phyloP scores from a whole-genome alignment of 768 basidiomycete species.

The Myochromella boudieri region DNA sequence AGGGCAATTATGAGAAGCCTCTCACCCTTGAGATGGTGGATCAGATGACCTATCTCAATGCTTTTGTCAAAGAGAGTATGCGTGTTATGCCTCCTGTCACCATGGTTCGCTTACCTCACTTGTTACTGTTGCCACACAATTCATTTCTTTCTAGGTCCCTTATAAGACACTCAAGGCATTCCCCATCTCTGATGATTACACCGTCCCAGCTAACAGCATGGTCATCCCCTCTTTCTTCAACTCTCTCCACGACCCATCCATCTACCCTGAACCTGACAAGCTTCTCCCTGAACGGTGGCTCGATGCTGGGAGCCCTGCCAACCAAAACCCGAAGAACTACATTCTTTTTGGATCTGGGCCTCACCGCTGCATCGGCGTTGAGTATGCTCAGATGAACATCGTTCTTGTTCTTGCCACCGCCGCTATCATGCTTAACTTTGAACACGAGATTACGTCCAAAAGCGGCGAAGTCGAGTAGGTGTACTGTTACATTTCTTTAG shows the following conservation, averaged over 20 bases:
- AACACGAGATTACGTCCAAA: conserved; percentile 78
- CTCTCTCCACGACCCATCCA: conserved; percentile 84
- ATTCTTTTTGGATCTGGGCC: conserved; percentile 94
- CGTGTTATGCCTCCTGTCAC: conserved; percentile 92
- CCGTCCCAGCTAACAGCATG: conserved; percentile 89
- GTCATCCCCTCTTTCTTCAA: conserved; percentile 93
- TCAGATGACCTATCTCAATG: conserved; percentile 89
- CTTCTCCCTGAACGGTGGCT: conserved; percentile 94
- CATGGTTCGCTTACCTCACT: conserved; percentile 62
- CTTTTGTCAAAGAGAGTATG: conserved; percentile 92
- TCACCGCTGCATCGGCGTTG: conserved; percentile 88
- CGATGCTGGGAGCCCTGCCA: conserved; percentile 74
- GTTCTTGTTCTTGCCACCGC: conserved; percentile 84
- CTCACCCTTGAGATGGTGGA: conserved; percentile 89
- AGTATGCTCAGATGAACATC: conserved; percentile 93
- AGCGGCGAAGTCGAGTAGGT: conserved; percentile 84
- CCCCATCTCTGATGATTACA: conserved; percentile 91
- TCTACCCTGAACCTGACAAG: conserved; percentile 84
- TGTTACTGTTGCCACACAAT: neutral
- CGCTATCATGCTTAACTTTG: conserved; percentile 75
- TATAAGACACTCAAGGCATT: conserved; percentile 88
- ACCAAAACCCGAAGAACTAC: conserved; percentile 89
- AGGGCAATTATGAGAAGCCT: conserved; percentile 71
- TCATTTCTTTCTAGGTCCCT: conserved; percentile 67
- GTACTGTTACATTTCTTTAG: neutral